Conservation (phyloP, 1,284 basidiomycete species). For the Prillingera fragicola region DNA sequence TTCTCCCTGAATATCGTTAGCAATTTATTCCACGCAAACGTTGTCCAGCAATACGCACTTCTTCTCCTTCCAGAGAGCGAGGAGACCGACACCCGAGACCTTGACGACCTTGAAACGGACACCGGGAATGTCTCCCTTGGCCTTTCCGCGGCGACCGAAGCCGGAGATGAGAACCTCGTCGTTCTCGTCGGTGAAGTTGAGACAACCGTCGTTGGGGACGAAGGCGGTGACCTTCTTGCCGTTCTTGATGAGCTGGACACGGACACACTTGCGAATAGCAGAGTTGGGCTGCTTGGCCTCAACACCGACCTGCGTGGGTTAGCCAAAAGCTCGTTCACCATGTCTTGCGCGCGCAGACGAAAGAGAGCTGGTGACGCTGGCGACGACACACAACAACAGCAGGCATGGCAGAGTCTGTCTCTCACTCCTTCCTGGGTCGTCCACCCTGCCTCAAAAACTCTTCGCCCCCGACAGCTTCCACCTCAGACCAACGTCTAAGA, state of each 20-base stretch:
- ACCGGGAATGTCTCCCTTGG: constrained; percentile 55
- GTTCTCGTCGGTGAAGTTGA: constrained; percentile 97
- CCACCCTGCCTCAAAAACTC: neutral
- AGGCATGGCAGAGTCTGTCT: no score
- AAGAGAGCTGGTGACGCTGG: no score
- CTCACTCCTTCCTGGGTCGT: neutral
- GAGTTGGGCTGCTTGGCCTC: constrained; percentile 87
- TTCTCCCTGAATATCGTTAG: constrained; percentile 60
- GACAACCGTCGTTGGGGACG: constrained; percentile 92
- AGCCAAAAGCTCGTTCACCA: neutral
- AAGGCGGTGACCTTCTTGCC: constrained; percentile 98
- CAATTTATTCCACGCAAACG: neutral
- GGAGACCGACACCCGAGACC: constrained; percentile 97
- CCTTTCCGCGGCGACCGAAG: constrained; percentile 99
- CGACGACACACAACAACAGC: no score
- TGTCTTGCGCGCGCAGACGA: neutral
- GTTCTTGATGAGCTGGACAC: constrained; percentile 99
- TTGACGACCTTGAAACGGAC: constrained; percentile 99
- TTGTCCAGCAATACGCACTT: constrained; percentile 56
- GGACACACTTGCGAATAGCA: constrained; percentile 99
- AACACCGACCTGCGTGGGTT: constrained; percentile 52
- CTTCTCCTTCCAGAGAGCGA: constrained; percentile 98
- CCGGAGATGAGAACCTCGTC: constrained; percentile 99
- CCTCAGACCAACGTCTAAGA: no score
- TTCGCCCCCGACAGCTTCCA: no score